Evolutionary conservation across 805 yeast species (phyloP).

Genomic region (Zygosaccharomyces rouxii): DNA sequence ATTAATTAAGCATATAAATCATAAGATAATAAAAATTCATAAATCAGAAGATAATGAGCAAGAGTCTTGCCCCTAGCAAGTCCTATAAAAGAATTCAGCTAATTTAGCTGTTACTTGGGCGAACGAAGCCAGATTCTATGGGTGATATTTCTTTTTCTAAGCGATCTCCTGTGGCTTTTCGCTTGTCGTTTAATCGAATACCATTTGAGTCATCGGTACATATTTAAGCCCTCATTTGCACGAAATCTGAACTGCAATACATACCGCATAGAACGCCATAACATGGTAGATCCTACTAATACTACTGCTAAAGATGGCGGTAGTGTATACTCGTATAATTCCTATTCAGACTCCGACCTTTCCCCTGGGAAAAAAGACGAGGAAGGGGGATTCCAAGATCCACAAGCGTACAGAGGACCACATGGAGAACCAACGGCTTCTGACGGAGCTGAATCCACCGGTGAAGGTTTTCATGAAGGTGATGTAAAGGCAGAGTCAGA

Average conservation of each 20-base stretch:
- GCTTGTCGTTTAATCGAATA: not conserved
- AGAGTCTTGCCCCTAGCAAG: no score
- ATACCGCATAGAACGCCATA: not conserved
- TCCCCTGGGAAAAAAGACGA: not conserved
- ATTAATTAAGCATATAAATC: no score
- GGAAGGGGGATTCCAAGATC: not conserved
- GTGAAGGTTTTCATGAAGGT: not conserved
- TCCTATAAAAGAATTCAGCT: no score
- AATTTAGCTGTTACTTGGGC: no score
- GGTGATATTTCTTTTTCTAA: no score
- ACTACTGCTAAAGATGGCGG: not conserved
- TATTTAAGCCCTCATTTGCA: not conserved
- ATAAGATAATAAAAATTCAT: no score
- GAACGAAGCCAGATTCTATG: no score
- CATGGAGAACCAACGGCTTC: not conserved
- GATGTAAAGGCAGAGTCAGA: not conserved
- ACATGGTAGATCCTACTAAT: not conserved
- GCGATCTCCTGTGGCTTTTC: no score
- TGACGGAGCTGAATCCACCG: not conserved
- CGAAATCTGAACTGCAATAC: not conserved
- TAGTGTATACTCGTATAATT: not conserved
- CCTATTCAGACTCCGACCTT: not conserved
- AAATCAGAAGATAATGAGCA: no score
- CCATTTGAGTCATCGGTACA: not conserved
- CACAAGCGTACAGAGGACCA: not conserved